Evolutionary conservation across 345 rosid species (phyloP), one percentile per base, ranked within the genome.

Genomic region (Rhodamnia rubescens): DNA sequence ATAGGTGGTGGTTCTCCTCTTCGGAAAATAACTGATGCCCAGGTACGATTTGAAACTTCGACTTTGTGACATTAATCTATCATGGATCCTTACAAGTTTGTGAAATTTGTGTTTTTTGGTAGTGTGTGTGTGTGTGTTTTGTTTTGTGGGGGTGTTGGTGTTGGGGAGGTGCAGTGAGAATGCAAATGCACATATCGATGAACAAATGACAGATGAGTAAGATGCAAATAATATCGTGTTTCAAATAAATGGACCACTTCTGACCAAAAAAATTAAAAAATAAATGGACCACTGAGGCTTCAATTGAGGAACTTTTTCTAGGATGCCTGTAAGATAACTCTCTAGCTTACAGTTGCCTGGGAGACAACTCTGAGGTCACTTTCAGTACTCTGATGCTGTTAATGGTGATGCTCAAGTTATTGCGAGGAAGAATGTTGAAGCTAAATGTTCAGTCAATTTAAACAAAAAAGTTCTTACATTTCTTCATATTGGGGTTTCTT

Each of bases 1-100:
- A 97, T 97, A 86, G 99, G 98, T 82, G 99, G 99, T 32, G 99
- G 99, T 88, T 95, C 99, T 85, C 99, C 99, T 50, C 91, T 97
- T 86, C 94, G 99, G 52, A 89, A 78, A 87, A 97, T 97, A n/a
- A 95, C 99, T 75, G 97, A 97, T 95, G 94, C 94, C 53, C 99
- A 97, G 97, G 99, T 88, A 91, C 53, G 88, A 16, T 56, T 74
- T 47, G 80, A 69, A 69, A 69, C 2, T 85, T 69, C 18, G 80
- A 69, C 80, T 20, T 69, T 69, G 26, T 1, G 83, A 49, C 36
- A 16, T 83, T 55, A 27, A 18, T 54, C 75, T 75, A 9, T 47
- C 1, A 2, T 64, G 32, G 21, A 61, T 61, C 40, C 74, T 51
- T 11, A 61, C 69, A 42, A n/a, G 58, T 42, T 50, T 51, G 6